These are phyloP conservation scores for Thuidium tamariscinum DNA, from an alignment of 225 moss, liverwort and hornwort species.

Conservation along the genomic window DNA sequence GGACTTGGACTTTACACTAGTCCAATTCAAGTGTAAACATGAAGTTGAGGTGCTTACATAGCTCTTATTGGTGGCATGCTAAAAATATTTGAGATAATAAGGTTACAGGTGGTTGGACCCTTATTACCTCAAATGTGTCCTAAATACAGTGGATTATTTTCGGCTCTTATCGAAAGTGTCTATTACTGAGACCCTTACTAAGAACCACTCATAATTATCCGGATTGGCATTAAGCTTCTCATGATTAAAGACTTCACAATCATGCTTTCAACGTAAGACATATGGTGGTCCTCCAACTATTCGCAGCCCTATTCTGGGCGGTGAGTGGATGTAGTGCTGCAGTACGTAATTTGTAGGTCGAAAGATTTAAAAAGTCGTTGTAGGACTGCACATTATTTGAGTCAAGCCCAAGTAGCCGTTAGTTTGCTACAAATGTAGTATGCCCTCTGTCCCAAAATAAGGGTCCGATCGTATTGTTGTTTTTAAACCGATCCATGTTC, in stretches of 20 bases:
- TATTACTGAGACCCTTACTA: neutral
- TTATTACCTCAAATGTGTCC: neutral
- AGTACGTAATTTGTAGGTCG: neutral
- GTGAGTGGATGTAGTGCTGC: neutral
- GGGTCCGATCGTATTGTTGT: neutral
- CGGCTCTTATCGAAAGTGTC: neutral
- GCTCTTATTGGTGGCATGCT: neutral
- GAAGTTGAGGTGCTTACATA: neutral
- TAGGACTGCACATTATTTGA: neutral
- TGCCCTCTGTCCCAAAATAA: neutral
- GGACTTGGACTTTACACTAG: neutral
- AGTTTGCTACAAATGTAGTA: neutral
- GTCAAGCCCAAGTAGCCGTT: neutral
- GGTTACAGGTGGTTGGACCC: neutral
- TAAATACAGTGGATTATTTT: neutral
- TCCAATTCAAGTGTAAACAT: neutral
- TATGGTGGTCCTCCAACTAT: neutral
- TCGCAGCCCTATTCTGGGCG: neutral
- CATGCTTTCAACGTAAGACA: neutral
- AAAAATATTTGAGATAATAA: neutral
- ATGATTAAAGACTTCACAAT: neutral
- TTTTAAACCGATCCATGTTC: too few relatives aligned
- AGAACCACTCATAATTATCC: neutral
- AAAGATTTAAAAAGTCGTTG: neutral
- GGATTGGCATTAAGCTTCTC: neutral